phyloP scores from a whole-genome alignment of 2,329 filamentous ascomycete genomes.

The Colletotrichum trifolii region DNA sequence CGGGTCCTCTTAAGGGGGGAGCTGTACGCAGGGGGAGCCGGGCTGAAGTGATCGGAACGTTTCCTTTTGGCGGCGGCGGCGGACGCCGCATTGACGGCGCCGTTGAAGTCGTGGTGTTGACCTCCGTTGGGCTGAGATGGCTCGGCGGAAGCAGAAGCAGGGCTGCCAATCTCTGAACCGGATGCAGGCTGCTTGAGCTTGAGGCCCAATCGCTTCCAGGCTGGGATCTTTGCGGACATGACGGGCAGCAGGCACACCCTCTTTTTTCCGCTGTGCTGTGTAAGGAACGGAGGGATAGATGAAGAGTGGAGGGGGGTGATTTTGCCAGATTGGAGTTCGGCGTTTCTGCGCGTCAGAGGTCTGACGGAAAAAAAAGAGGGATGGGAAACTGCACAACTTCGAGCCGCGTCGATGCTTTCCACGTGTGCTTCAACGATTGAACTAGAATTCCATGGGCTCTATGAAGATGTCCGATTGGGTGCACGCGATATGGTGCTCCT shows the following conservation, averaged over 20 bases:
- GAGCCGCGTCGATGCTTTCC: conserved; percentile 31
- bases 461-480: conserved; percentile 34
- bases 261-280: conserved; percentile 19
- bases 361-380: conserved; percentile 6
- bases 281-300: conserved; percentile 3
- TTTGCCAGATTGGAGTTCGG: conserved; percentile 27
- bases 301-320: conserved; percentile 21
- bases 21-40: conserved; percentile 32
- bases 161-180: conserved; percentile 36
- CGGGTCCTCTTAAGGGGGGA: conserved; percentile 45
- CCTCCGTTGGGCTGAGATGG: conserved; percentile 42
- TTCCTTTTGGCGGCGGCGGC: conserved; percentile 39
- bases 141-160: conserved; percentile 25
- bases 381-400: conserved; percentile 17
- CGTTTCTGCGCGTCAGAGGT: conserved; percentile 28
- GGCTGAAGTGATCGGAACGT: conserved; percentile 34
- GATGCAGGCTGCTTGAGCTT: conserved; percentile 63
- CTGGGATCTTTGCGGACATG: conserved; percentile 61
- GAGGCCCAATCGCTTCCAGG: conserved; percentile 72
- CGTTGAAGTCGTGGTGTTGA: conserved; percentile 36
- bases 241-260: conserved; percentile 43
- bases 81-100: conserved; percentile 29
- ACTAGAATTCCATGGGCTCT: conserved; percentile 35
- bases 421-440: conserved; percentile 28
- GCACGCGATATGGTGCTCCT: conserved; percentile 29